Percentiles rank a stretch among this genome's conserved stretches.
phyloP scores from a whole-genome alignment of 352 stramenopile species.

The Pythium phragmiticola region DNA sequence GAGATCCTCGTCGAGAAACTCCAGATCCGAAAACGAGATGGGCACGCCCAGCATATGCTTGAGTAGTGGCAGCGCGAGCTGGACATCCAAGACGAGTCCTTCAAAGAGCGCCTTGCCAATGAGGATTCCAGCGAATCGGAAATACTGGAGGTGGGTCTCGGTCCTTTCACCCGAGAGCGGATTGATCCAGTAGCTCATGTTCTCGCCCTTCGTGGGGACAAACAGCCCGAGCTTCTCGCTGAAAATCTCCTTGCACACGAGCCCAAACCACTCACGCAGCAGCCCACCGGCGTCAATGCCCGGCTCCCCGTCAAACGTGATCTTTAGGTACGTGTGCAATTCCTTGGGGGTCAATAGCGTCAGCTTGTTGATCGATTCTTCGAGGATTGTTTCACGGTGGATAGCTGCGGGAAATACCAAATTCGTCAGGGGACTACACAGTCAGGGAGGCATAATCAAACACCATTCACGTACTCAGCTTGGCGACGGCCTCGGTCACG shows the following conservation, averaged over 20 bases:
- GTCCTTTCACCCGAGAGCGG: constrained; percentile 56
- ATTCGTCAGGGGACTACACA: neutral
- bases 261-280: constrained; percentile 75
- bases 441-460: neutral
- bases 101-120: constrained; percentile 78
- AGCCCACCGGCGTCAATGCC: constrained; percentile 73
- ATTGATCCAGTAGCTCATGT: constrained; percentile 84
- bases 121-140: constrained; percentile 69
- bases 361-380: constrained; percentile 48
- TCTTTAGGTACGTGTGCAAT: constrained; percentile 70
- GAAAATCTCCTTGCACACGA: constrained; percentile 78
- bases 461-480: constrained; percentile 46
- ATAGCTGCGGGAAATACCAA: constrained; percentile 32
- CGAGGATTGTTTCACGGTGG: constrained; percentile 52
- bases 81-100: constrained; percentile 69
- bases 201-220: constrained; percentile 63
- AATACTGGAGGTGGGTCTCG: constrained; percentile 80
- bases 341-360: constrained; percentile 38
- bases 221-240: constrained; percentile 78
- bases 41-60: constrained; percentile 81
- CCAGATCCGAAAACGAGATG: constrained; percentile 78
- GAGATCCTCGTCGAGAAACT: constrained; percentile 79
- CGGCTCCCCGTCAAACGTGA: constrained; percentile 76
- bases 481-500: constrained; percentile 57
- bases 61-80: constrained; percentile 78